These are phyloP conservation scores for Alternaria atra DNA, from an alignment of 2,329 filamentous ascomycete species.

Conservation along the genomic window DNA sequence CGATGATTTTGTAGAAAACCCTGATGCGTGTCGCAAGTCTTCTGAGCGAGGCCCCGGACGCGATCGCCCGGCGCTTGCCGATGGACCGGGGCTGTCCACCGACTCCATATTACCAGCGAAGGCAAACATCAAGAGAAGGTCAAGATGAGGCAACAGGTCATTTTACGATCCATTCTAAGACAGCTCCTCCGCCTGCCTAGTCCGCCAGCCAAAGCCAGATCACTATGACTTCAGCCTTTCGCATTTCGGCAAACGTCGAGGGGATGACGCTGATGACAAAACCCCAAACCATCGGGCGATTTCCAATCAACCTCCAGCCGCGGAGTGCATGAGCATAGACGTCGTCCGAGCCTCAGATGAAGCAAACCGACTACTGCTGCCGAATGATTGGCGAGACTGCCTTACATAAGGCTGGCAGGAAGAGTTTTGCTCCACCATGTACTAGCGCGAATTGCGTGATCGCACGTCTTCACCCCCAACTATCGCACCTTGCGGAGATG, in stretches of 20 bases:
- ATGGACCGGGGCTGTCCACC: constrained; percentile 17
- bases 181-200: neutral
- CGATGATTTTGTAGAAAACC: constrained; percentile 7
- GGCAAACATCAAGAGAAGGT: constrained; percentile 18
- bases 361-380: constrained; percentile 18
- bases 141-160: constrained; percentile 7
- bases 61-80: constrained; percentile 20
- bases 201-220: neutral
- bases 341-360: constrained; percentile 11
- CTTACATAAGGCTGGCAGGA: constrained; percentile 32
- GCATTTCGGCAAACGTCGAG: constrained; percentile 11
- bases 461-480: constrained; percentile 42
- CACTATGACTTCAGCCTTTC: constrained; percentile 12
- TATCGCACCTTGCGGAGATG: constrained; percentile 39
- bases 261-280: constrained; percentile 30
- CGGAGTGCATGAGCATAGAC: constrained; percentile 23
- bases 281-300: constrained; percentile 17
- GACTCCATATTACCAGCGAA: constrained; percentile 10
- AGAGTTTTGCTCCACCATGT: constrained; percentile 35
- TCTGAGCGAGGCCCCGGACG: constrained; percentile 17
- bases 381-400: constrained; percentile 28
- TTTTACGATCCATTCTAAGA: neutral
- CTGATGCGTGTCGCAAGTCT: constrained; percentile 12
- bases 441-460: constrained; percentile 47
- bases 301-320: constrained; percentile 23